These are phyloP conservation scores for Fusarium agapanthi DNA, from an alignment of 2,329 filamentous ascomycete species.

Conservation along the genomic window DNA sequence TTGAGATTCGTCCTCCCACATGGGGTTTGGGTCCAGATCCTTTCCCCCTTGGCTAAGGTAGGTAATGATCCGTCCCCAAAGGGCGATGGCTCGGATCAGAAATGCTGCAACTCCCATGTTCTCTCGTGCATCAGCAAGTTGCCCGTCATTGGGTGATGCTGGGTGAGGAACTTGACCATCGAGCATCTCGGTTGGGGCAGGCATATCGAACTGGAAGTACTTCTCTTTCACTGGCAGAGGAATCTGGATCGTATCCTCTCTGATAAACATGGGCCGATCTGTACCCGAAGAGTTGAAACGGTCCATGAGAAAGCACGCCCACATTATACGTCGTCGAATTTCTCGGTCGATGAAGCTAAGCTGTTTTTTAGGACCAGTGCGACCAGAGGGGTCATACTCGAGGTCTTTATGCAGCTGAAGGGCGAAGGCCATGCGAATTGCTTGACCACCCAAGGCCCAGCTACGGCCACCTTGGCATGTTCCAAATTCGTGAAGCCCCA, in stretches of 20 bases:
- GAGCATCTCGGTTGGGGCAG: slow-evolving; percentile 84
- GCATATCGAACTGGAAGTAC: slow-evolving; percentile 90
- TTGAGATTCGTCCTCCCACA: slow-evolving; percentile 84
- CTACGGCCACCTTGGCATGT: slow-evolving; percentile 95
- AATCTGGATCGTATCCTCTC: slow-evolving; percentile 87
- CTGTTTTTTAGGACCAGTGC: slow-evolving; percentile 67
- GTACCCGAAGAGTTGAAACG: slow-evolving; percentile 96
- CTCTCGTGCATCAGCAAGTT: slow-evolving; percentile 71
- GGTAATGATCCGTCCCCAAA: slow-evolving; percentile 90
- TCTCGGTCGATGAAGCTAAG: slow-evolving; percentile 93
- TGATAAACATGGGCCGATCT: slow-evolving; percentile 89
- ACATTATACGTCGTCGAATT: slow-evolving; percentile 93
- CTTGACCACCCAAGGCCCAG: slow-evolving; percentile 95
- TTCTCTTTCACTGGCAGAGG: slow-evolving; percentile 91
- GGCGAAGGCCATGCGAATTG: slow-evolving; percentile 96
- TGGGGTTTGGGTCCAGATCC: slow-evolving; percentile 76
- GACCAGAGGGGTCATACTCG: slow-evolving; percentile 78
- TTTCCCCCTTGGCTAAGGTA: slow-evolving; percentile 92
- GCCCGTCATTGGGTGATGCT: slow-evolving; percentile 68
- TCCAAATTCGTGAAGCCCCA: slow-evolving; percentile 94
- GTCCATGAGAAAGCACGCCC: slow-evolving; percentile 98
- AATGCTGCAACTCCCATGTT: slow-evolving; percentile 97
- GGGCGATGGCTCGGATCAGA: slow-evolving; percentile 82
- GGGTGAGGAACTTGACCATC: slow-evolving; percentile 74
- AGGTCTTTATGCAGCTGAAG: slow-evolving; percentile 92